Percentiles rank a stretch among this genome's conserved stretches.
Evolutionary conservation across 208 protist genomes (phyloP).

Genomic region (Trypanosoma melophagium): DNA sequence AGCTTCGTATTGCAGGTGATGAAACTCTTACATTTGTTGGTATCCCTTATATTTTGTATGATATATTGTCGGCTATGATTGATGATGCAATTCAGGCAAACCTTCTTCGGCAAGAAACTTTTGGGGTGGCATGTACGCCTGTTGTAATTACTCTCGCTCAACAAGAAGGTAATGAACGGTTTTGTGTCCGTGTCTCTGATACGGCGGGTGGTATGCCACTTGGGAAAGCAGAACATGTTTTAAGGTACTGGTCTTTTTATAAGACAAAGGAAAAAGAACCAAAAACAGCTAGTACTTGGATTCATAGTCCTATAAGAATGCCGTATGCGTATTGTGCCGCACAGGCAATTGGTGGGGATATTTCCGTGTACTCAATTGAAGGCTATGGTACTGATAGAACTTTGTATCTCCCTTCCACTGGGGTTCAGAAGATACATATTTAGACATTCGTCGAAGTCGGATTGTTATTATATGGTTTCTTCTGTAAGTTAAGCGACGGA

Average conservation of each 20-base stretch:
- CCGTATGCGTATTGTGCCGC: constrained; percentile 61
- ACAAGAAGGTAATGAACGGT: constrained; percentile 36
- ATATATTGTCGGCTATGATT: constrained; percentile 70
- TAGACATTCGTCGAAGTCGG: neutral
- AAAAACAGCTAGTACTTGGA: constrained; percentile 47
- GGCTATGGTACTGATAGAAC: constrained; percentile 74
- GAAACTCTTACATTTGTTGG: constrained; percentile 46
- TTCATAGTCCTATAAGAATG: constrained; percentile 57
- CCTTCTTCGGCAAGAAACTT: constrained; percentile 45
- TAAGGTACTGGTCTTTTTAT: constrained; percentile 62
- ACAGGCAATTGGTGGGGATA: constrained; percentile 52
- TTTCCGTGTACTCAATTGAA: constrained; percentile 60
- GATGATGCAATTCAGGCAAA: constrained; percentile 66
- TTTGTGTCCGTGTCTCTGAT: constrained; percentile 64
- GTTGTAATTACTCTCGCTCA: constrained; percentile 65
- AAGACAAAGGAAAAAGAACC: constrained; percentile 30
- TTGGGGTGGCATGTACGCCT: constrained; percentile 47
- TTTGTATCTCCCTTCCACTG: constrained; percentile 52
- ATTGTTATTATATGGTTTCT: too few relatives aligned
- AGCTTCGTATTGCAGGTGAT: constrained; percentile 50
- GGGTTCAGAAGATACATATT: constrained; percentile 28
- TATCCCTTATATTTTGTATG: constrained; percentile 66
- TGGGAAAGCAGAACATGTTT: constrained; percentile 27
- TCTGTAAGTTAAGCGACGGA: too few relatives aligned
- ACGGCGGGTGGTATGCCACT: constrained; percentile 68